Base-by-base conservation (phyloP, 2,329 filamentous ascomycete genomes). In the Bisporella sp. region DNA sequence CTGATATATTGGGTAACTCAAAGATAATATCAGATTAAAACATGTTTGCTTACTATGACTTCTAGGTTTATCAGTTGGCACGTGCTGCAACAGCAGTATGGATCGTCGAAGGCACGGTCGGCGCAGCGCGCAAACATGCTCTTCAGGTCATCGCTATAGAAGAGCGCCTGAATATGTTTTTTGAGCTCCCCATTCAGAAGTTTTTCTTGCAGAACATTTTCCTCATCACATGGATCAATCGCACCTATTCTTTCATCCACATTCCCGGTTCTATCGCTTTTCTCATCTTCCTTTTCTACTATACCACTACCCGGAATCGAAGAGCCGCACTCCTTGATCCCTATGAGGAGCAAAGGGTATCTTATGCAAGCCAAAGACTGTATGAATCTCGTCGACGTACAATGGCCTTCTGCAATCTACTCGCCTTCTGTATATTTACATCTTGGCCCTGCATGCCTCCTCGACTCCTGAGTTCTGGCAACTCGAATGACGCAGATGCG, bases 1-100 rank as follows among this genome's bases (percentile, higher is more conserved):
- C 69, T 87, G 55, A 82, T 89, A 46, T 89, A 89, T 69, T 89
- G 85, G 84, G n/a, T n/a, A n/a, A n/a, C n/a, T n/a, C n/a, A n/a
- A n/a, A n/a, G n/a, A n/a, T n/a, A n/a, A 84, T 87, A 75, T 37
- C 33, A 7, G 33, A 37, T 37, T 7, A 37, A n/a, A 41, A 41
- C 6, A 41, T 7, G n/a, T n/a, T n/a, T n/a, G n/a, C n/a, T n/a
- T n/a, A n/a, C 6, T 41, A 7, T 54, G 87, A 83, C n/a, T n/a
- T n/a, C n/a, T n/a, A n/a, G n/a, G 81, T 86, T 31, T 89, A 89
- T 64, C 85, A 89, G 66, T 68, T 89, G 9, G 85, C 83, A 29
- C 81, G 85, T 49, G 85, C 85, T 28, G 81, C 88, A 62, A 85
- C 81, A 11, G 85, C 85, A 3, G 67, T 89, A 2, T 85, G 81